A percentile compares a stretch with the other conserved stretches of the same genome.
Evolutionary conservation across 257 asterid genomes (phyloP).

Genomic region (Solanum chmielewskii): DNA sequence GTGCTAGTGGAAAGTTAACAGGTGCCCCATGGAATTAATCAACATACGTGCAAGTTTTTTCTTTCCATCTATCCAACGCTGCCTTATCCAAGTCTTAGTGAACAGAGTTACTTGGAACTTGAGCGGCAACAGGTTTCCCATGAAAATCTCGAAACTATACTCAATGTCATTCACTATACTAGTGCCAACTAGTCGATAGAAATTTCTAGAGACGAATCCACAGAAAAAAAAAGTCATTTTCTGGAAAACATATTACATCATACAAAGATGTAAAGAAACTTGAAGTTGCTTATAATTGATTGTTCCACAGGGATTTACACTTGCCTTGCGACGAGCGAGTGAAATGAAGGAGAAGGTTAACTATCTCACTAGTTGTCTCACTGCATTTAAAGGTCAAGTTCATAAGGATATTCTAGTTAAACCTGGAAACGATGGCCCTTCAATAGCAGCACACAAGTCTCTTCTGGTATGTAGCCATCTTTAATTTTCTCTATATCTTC

Average conservation of each 20-base stretch:
- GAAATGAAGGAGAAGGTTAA: constrained; percentile 72
- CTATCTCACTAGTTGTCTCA: constrained; percentile 42
- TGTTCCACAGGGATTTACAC: constrained; percentile 53
- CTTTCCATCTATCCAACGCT: neutral
- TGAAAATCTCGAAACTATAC: neutral
- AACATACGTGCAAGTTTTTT: neutral
- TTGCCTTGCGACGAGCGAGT: constrained; percentile 58
- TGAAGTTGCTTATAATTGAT: neutral
- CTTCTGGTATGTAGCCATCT: constrained; percentile 31
- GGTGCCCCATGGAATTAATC: neutral
- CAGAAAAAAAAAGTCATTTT: too few relatives aligned
- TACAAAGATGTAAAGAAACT: neutral
- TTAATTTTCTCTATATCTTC: neutral
- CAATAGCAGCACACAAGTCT: constrained; percentile 71
- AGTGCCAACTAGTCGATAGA: neutral
- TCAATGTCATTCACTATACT: neutral
- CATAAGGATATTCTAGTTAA: constrained; percentile 56
- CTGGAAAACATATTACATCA: neutral
- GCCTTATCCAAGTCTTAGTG: neutral
- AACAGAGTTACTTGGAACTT: neutral
- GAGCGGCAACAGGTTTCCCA: neutral
- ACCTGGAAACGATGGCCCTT: constrained; percentile 63
- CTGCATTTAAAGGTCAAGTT: constrained; percentile 48
- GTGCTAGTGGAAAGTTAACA: neutral
- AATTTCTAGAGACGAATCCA: neutral